Percentiles rank a stretch among this genome's conserved stretches.
Evolutionary conservation across 164 flowering plant genomes (phyloP).

Genomic region (Tetracentron sinense): DNA sequence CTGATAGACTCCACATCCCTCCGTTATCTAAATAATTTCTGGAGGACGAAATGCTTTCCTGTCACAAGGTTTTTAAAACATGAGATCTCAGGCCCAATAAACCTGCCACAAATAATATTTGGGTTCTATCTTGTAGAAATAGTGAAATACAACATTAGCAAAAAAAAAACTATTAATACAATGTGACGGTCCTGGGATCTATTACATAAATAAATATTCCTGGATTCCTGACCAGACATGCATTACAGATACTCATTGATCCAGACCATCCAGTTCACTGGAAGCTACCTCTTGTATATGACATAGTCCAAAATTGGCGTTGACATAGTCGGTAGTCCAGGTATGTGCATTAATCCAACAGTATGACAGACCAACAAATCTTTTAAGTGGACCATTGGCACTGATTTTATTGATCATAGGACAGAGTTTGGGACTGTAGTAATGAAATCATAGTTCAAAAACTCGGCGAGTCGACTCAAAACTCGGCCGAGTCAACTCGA

Average conservation of each 20-base stretch:
- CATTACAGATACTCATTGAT: background rate
- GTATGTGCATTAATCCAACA: too few species aligned
- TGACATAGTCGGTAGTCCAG: background rate
- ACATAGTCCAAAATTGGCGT: too few species aligned
- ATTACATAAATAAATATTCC: background rate
- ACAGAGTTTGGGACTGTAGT: background rate
- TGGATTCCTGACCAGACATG: background rate
- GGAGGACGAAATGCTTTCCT: conserved; percentile 83
- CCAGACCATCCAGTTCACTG: background rate
- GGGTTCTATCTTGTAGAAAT: background rate
- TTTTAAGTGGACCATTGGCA: background rate
- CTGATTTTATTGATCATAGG: background rate
- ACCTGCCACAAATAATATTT: background rate
- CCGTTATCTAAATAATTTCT: conserved; percentile 59
- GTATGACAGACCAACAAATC: too few species aligned
- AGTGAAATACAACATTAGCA: background rate
- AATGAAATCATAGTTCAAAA: background rate
- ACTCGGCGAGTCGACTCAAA: too few species aligned
- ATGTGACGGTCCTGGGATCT: background rate
- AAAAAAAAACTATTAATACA: background rate
- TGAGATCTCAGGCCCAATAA: conserved; percentile 11
- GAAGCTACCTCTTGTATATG: background rate
- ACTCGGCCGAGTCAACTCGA: too few species aligned
- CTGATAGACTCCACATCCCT: conserved; percentile 67
- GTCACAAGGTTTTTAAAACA: conserved; percentile 12